phyloP scores from a whole-genome alignment of 768 basidiomycete genomes.

The Melanogaster broomeanus region DNA sequence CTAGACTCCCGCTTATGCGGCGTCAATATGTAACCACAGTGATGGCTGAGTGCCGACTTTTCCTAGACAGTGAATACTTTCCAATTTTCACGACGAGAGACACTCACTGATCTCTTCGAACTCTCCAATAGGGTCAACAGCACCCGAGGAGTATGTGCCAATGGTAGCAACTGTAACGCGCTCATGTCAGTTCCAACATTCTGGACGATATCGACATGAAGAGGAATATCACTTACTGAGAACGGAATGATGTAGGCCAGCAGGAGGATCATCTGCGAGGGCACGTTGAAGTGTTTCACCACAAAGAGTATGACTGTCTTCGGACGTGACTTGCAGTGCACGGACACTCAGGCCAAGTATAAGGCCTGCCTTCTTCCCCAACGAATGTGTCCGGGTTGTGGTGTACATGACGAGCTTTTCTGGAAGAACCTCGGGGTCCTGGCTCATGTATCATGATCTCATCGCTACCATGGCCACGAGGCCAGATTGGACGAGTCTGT shows the following conservation, averaged over 20 bases:
- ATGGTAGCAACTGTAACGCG: conserved; percentile 72
- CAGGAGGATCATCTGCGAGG: conserved; percentile 60
- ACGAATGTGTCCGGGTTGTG: conserved; percentile 88
- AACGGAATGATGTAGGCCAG: conserved; percentile 76
- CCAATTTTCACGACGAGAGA: background rate
- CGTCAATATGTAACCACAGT: conserved; percentile 87
- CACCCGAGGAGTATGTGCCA: conserved; percentile 91
- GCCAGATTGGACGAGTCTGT: conserved; percentile 85
- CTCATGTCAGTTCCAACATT: background rate
- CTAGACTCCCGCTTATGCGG: conserved; percentile 91
- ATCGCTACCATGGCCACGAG: conserved; percentile 81
- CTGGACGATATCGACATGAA: conserved; percentile 15
- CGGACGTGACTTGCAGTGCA: conserved; percentile 61
- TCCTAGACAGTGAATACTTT: background rate
- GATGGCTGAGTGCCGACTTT: conserved; percentile 62
- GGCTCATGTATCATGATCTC: conserved; percentile 54
- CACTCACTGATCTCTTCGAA: conserved; percentile 67
- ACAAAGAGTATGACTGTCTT: conserved; percentile 68
- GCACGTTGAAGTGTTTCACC: conserved; percentile 61
- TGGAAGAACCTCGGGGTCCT: conserved; percentile 47
- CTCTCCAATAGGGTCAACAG: conserved; percentile 78
- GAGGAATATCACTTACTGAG: conserved; percentile 53
- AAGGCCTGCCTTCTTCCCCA: conserved; percentile 77
- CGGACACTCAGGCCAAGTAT: conserved; percentile 78
- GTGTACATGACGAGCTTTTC: conserved; percentile 81